A percentile compares a stretch with the other conserved stretches of the same genome.
Conservation (phyloP, 2,329 filamentous ascomycete species). For the Botrytis elliptica region DNA sequence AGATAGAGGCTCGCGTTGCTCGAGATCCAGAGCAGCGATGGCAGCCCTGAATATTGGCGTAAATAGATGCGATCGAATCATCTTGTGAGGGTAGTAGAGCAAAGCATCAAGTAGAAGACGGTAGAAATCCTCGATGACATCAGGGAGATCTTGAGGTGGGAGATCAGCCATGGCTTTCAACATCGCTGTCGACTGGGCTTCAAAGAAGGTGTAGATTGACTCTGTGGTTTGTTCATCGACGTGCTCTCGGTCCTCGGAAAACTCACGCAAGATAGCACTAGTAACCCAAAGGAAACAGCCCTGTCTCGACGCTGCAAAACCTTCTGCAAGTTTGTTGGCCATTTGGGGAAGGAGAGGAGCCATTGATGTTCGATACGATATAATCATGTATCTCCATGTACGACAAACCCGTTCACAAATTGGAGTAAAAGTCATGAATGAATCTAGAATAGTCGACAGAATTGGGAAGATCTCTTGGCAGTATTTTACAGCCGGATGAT, state of each 20-base stretch:
- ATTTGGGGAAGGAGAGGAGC: slow-evolving; percentile 79
- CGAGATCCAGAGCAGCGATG: slow-evolving; percentile 79
- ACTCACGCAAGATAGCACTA: slow-evolving; percentile 90
- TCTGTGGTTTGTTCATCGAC: slow-evolving; percentile 80
- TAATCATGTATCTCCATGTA: slow-evolving; percentile 95
- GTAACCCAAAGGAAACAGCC: slow-evolving; percentile 99
- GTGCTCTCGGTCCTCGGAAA: slow-evolving; percentile 84
- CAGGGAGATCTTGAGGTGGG: slow-evolving; percentile 57
- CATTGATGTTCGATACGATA: slow-evolving; percentile 90
- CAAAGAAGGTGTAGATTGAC: slow-evolving; percentile 91
- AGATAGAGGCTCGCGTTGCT: slow-evolving; percentile 88
- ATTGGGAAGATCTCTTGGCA: slow-evolving; percentile 93
- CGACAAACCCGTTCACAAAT: slow-evolving; percentile 92
- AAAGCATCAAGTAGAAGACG: slow-evolving; percentile 87
- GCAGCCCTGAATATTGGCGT: slow-evolving; percentile 83
- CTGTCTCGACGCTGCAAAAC: slow-evolving; percentile 82
- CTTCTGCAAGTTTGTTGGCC: slow-evolving; percentile 82
- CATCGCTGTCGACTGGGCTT: slow-evolving; percentile 87
- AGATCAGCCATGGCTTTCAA: slow-evolving; percentile 85
- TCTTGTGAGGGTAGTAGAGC: slow-evolving; percentile 84
- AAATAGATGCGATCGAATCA: slow-evolving; percentile 77
- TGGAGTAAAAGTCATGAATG: slow-evolving; percentile 80
- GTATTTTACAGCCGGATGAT: slow-evolving; percentile 92
- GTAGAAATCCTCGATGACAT: slow-evolving; percentile 76
- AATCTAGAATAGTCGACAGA: slow-evolving; percentile 80